Conservation (phyloP, 2,329 filamentous ascomycete species). For the Zasmidium cellare region DNA sequence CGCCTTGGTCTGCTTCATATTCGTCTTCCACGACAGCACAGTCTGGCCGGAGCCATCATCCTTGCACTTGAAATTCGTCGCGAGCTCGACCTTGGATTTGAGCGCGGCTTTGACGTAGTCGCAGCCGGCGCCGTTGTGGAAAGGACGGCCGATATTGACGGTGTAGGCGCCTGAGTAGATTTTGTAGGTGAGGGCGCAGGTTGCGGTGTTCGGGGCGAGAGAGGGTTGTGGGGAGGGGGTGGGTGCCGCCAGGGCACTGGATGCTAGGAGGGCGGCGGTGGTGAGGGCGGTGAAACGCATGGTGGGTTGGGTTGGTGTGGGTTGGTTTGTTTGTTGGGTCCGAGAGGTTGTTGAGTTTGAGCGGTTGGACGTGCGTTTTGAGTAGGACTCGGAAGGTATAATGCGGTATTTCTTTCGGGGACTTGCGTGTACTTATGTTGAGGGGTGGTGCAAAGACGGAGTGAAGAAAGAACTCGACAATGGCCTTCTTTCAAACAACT, state of each 20-base stretch:
- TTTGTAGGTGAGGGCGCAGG: conserved; percentile 1
- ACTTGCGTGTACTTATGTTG: background rate
- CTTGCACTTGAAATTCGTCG: background rate
- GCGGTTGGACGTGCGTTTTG: no score
- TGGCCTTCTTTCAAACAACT: background rate
- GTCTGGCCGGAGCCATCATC: conserved; percentile 8
- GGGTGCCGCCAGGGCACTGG: conserved; percentile 7
- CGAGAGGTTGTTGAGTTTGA: background rate
- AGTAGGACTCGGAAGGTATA: no score
- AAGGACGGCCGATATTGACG: conserved; percentile 7
- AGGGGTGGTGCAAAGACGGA: background rate
- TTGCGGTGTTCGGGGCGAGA: background rate
- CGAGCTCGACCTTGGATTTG: background rate
- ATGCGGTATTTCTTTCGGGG: no score
- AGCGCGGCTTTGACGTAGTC: background rate
- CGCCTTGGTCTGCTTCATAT: conserved; percentile 4
- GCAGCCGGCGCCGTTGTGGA: conserved; percentile 5
- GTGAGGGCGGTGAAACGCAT: background rate
- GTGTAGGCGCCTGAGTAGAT: conserved; percentile 2
- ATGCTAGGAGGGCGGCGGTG: conserved; percentile 5
- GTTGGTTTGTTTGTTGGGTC: background rate
- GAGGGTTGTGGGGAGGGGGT: conserved; percentile 1
- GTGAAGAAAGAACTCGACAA: background rate
- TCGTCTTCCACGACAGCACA: background rate
- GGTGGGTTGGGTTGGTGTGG: background rate